Evolutionary conservation across 75 land plant species (phyloP).

Genomic region (Sequoiadendron giganteum): DNA sequence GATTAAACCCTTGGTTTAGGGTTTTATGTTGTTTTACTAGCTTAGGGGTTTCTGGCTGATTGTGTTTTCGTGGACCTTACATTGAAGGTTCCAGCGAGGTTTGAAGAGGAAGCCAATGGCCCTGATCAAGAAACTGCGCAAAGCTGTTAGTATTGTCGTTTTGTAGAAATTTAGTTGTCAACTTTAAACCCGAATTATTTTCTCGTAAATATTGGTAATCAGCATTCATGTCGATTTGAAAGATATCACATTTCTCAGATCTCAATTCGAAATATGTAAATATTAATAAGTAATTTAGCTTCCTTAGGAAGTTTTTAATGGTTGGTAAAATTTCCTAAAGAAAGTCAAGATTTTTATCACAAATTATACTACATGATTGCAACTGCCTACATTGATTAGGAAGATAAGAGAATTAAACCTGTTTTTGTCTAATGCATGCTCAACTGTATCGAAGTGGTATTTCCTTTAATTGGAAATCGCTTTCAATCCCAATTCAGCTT

Average conservation of each 20-base stretch:
- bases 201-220: not conserved
- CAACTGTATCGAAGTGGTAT: not conserved
- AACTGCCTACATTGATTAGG: not conserved
- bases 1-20: not conserved
- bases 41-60: not conserved
- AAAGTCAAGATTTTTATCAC: no score
- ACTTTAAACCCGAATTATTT: not conserved
- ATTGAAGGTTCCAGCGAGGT: conserved; percentile 68
- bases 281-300: no score
- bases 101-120: conserved; percentile 85
- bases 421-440: not conserved
- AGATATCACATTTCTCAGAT: not conserved
- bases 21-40: not conserved
- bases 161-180: not conserved
- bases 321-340: no score
- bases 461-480: no score
- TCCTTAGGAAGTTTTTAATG: no score
- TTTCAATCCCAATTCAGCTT: not conserved
- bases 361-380: no score
- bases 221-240: not conserved
- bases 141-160: conserved; percentile 47
- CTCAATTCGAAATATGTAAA: no score
- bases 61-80: not conserved
- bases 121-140: conserved; percentile 84
- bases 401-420: no score